These are phyloP conservation scores for Ophiosphaerella korrae DNA, from an alignment of 2,329 filamentous ascomycete species.

Conservation along the genomic window DNA sequence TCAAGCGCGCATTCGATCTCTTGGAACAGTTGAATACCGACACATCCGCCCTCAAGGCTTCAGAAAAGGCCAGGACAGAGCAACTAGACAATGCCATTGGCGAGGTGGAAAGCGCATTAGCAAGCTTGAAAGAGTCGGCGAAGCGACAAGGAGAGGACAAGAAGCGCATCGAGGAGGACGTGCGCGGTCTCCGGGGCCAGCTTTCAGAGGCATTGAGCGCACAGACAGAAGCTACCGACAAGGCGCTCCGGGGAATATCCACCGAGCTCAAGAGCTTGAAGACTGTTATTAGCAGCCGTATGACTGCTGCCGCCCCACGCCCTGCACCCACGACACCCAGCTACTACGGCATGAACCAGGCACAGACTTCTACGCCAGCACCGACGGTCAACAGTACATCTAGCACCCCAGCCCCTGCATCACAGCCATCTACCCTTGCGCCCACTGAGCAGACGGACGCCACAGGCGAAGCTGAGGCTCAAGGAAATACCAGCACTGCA, in stretches of 20 bases:
- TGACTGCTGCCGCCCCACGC: slow-evolving; percentile 46
- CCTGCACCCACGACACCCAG: slow-evolving; percentile 28
- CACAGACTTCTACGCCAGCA: slow-evolving; percentile 24
- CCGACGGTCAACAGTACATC: slow-evolving; percentile 35
- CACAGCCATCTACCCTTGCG: slow-evolving; percentile 18
- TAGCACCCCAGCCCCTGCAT: slow-evolving; percentile 21
- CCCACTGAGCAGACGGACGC: slow-evolving; percentile 29
- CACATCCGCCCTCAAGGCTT: slow-evolving; percentile 83
- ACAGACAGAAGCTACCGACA: slow-evolving; percentile 83
- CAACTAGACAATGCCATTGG: slow-evolving; percentile 79
- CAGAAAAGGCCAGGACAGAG: slow-evolving; percentile 83
- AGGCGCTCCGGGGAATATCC: slow-evolving; percentile 80
- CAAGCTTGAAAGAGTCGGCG: slow-evolving; percentile 80
- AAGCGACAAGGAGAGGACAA: slow-evolving; percentile 85
- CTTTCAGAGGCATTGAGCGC: slow-evolving; percentile 88
- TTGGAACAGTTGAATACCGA: slow-evolving; percentile 92
- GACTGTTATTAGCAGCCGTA: slow-evolving; percentile 74
- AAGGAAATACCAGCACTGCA: slow-evolving; percentile 25
- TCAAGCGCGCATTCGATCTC: slow-evolving; percentile 87
- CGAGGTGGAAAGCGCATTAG: slow-evolving; percentile 83
- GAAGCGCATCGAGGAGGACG: slow-evolving; percentile 82
- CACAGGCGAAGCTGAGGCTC: slow-evolving; percentile 19
- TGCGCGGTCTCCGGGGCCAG: slow-evolving; percentile 78
- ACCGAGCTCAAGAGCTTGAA: slow-evolving; percentile 91
- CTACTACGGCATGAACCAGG: slow-evolving; percentile 32